Evolutionary conservation across 345 rosid species (phyloP).

Genomic region (Brassica incana): DNA sequence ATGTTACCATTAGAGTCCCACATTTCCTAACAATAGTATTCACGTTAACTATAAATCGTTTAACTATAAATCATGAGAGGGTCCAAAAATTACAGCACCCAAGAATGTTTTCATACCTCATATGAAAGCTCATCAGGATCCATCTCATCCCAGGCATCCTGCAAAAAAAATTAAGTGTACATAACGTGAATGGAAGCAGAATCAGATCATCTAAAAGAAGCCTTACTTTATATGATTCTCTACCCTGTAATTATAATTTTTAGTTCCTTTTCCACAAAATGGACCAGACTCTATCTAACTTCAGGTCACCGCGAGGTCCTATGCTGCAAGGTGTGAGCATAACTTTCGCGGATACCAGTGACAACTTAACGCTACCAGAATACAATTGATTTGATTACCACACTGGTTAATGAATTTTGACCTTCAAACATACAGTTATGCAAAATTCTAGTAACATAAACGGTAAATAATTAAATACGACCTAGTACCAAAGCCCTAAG

Average conservation of each 20-base stretch:
- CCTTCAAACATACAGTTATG: slow-evolving; percentile 6
- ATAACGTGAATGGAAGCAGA: slow-evolving; percentile 12
- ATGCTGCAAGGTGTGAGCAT: slow-evolving; percentile 16
- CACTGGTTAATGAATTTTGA: slow-evolving; percentile 1
- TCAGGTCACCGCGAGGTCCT: neutral
- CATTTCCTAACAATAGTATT: neutral
- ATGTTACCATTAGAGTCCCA: neutral
- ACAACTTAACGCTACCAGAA: neutral
- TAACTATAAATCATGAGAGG: neutral
- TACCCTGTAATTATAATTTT: slow-evolving; percentile 3
- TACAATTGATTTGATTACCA: neutral
- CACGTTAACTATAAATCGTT: neutral
- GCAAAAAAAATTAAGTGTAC: slow-evolving; percentile 23
- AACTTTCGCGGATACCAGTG: slow-evolving; percentile 4
- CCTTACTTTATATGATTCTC: slow-evolving; percentile 7
- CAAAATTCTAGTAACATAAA: slow-evolving; percentile 14
- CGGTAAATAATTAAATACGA: neutral
- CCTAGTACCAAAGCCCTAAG: neutral
- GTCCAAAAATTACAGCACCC: neutral
- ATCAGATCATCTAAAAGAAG: slow-evolving; percentile 9
- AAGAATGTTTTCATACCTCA: slow-evolving; percentile 54
- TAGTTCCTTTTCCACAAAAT: slow-evolving; percentile 1
- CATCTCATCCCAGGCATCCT: slow-evolving; percentile 92
- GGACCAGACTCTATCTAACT: slow-evolving; percentile 19
- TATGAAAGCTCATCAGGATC: slow-evolving; percentile 93